Evolutionary conservation across 106 monocot genomes (phyloP), one percentile per base, ranked within the genome.

Genomic region (Posidonia australis): DNA sequence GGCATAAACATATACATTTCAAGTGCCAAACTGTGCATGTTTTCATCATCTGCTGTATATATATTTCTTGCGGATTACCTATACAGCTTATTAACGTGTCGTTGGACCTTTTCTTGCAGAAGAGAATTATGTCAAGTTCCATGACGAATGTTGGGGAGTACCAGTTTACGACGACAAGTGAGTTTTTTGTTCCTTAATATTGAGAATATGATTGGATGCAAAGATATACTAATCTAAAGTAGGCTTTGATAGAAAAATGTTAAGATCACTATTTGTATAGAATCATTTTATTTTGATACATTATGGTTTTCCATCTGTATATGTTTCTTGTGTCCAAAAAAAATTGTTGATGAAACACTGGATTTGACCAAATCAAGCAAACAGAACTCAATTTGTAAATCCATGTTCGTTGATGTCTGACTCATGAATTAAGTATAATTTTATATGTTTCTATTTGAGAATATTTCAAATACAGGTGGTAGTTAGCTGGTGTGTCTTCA

Each of bases 81-180:
- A 19, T 21, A 11, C 9, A 12, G 12, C 20, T 55, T 23, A 24
- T 11, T 26, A 9, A 12, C 13, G n/a, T 23, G 13, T 55, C 24
- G 54, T 65, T 25, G n/a, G n/a, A n/a, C n/a, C n/a, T n/a, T n/a
- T 19, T 66, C 19, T 45, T 76, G 83, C 82, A 92, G 92, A 92
- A 64, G 82, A 85, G 25, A 44, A 64, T 9, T 92, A 85, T 53
- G 74, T 84, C 46, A 67, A 79, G 1, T 92, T 85, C 71, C 92
- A 92, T 58, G 92, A 92, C 53, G 80, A 92, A 44, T 88, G 82
- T 48, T 92, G 87, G 84, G 92, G 92, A 22, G 87, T 87, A 5
- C 87, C 92, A 5, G 77, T 87, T 52, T 82, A 76, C 58, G 74
- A 80, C 25, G 92, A 87, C 60, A 80, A 62, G 92, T 92, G 43